phyloP scores from a whole-genome alignment of 805 yeast species.

The Ogataea corticis region DNA sequence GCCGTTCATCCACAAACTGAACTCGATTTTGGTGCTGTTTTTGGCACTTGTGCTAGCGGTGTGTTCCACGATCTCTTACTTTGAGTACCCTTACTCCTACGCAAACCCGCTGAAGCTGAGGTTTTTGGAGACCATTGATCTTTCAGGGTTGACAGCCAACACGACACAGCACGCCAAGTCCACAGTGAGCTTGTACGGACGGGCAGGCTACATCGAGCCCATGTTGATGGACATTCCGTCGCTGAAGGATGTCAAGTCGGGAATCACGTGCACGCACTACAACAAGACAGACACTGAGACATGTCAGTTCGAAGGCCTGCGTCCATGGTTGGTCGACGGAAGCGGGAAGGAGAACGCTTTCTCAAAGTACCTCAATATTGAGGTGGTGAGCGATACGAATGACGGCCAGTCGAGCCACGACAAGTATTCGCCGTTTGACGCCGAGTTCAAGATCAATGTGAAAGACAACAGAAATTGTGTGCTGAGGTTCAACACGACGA shows the following conservation, averaged over 20 bases:
- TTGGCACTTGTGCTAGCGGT: constrained; percentile 40
- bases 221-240: constrained; percentile 66
- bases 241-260: constrained; percentile 37
- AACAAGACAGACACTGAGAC: constrained; percentile 47
- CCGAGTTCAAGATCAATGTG: constrained; percentile 58
- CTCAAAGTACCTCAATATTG: constrained; percentile 48
- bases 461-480: constrained; percentile 66
- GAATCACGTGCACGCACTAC: constrained; percentile 37
- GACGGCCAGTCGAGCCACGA: constrained; percentile 20
- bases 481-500: constrained; percentile 55
- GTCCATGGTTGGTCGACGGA: constrained; percentile 50
- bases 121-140: constrained; percentile 62
- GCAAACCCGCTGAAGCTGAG: constrained; percentile 70
- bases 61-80: constrained; percentile 40
- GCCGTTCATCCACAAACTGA: constrained; percentile 71
- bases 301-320: constrained; percentile 52
- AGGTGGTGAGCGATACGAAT: constrained; percentile 52
- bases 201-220: constrained; percentile 47
- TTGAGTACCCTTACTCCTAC: constrained; percentile 58
- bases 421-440: constrained; percentile 64
- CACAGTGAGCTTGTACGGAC: constrained; percentile 49
- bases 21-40: constrained; percentile 49
- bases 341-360: constrained; percentile 34
- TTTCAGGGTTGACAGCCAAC: constrained; percentile 31
- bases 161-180: constrained; percentile 26